Evolutionary conservation across 1,284 basidiomycete genomes (phyloP).

Genomic region (Schizophyllum commune): DNA sequence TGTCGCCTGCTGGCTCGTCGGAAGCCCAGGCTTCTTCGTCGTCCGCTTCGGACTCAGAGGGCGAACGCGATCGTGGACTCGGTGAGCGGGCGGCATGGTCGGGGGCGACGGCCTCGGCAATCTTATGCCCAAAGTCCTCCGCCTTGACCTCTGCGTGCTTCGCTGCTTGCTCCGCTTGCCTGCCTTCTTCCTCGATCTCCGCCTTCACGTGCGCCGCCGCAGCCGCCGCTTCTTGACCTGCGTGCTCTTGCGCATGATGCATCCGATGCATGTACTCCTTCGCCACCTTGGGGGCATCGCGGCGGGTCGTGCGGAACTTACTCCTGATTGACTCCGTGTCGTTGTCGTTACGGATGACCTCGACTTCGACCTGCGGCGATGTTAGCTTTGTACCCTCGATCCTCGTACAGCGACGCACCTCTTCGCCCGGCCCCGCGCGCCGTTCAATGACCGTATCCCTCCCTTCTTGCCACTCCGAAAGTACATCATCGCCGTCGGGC

Average conservation of each 20-base stretch:
- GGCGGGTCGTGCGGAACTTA: conserved; percentile 5
- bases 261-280: conserved; percentile 9
- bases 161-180: conserved; percentile 16
- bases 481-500: conserved; percentile 35
- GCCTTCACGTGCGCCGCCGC: conserved; percentile 17
- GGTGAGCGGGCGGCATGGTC: background rate
- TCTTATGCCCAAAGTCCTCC: conserved; percentile 8
- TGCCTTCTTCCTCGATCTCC: conserved; percentile 25
- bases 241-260: conserved; percentile 12
- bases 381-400: background rate
- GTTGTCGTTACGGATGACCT: conserved; percentile 44
- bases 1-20: conserved; percentile 11
- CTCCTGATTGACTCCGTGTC: conserved; percentile 16
- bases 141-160: conserved; percentile 9
- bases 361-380: conserved; percentile 47
- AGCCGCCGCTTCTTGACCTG: background rate
- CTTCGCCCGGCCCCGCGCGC: conserved; percentile 46
- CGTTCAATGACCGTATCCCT: conserved; percentile 60
- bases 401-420: conserved; percentile 36
- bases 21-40: conserved; percentile 25
- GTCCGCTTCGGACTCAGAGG: conserved; percentile 4
- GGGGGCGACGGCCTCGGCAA: conserved; percentile 7
- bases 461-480: conserved; percentile 65
- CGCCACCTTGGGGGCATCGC: conserved; percentile 5
- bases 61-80: background rate